A percentile compares a stretch with the other conserved stretches of the same genome.
phyloP scores from a whole-genome alignment of 495 filamentous ascomycete species.

The Daldinia concentrica region DNA sequence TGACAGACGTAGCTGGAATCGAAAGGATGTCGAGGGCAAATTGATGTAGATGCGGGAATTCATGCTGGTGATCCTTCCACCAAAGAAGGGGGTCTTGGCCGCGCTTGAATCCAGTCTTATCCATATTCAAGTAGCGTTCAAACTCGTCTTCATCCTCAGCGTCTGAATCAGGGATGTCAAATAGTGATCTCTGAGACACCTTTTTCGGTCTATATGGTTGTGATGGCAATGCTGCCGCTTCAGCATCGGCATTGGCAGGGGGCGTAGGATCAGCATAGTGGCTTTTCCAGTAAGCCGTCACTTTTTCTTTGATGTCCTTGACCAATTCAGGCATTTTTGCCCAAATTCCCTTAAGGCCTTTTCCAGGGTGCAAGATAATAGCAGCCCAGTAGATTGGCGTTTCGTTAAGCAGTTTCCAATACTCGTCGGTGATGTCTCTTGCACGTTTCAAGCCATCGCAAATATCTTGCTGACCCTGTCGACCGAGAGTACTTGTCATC shows the following conservation, averaged over 20 bases:
- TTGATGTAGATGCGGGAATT: not conserved
- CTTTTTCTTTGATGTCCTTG: not conserved
- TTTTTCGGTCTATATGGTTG: not conserved
- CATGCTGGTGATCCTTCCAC: not conserved
- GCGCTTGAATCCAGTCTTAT: not conserved
- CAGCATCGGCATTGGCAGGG: not conserved
- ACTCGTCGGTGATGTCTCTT: not conserved
- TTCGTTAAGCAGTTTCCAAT: not conserved
- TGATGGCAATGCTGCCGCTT: not conserved
- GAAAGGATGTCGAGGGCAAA: not conserved
- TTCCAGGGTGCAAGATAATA: not conserved
- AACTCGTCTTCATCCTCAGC: not conserved
- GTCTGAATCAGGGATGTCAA: not conserved
- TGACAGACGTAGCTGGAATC: not conserved
- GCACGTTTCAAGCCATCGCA: not conserved
- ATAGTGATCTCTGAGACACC: not conserved
- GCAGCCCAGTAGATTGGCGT: not conserved
- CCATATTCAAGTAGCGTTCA: not conserved
- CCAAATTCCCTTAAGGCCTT: not conserved
- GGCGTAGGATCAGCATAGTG: not conserved
- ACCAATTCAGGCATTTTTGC: not conserved
- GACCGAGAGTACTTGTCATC: too few relatives aligned
- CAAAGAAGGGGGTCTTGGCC: not conserved
- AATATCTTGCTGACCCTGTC: too few relatives aligned
- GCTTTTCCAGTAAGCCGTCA: not conserved